Evolutionary conservation across 2,329 filamentous ascomycete species (phyloP).

Genomic region (Calonectria pseudoreteaudii): DNA sequence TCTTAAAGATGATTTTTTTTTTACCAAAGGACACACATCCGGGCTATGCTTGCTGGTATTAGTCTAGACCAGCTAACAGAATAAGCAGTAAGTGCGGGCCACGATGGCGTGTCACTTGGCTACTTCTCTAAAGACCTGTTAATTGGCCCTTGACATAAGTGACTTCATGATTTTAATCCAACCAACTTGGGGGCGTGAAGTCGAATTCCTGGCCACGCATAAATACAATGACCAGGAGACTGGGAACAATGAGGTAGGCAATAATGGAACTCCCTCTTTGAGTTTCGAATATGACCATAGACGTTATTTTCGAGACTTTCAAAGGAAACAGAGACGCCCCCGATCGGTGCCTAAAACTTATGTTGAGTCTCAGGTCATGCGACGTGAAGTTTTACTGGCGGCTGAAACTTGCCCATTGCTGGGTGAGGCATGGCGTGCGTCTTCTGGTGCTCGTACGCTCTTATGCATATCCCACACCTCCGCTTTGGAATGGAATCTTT

Average conservation of each 20-base stretch:
- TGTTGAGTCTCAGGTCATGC: not conserved
- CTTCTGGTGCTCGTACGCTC: not conserved
- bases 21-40: not conserved
- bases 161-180: not conserved
- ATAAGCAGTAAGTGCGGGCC: not conserved
- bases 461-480: constrained; percentile 7
- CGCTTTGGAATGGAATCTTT: not conserved
- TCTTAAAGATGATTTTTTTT: not conserved
- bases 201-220: not conserved
- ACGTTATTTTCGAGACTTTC: not conserved
- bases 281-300: not conserved
- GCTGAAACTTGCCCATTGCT: not conserved
- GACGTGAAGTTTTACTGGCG: not conserved
- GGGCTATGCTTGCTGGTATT: not conserved
- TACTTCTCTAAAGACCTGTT: not conserved
- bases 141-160: not conserved
- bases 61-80: not conserved
- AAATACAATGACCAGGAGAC: not conserved
- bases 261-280: not conserved
- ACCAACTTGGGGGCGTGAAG: not conserved
- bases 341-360: not conserved
- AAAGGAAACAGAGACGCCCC: not conserved
- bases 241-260: not conserved
- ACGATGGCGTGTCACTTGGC: not conserved
- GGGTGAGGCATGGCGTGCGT: not conserved